phyloP scores from a whole-genome alignment of 768 basidiomycete genomes.

The Pulveroboletus sp. region DNA sequence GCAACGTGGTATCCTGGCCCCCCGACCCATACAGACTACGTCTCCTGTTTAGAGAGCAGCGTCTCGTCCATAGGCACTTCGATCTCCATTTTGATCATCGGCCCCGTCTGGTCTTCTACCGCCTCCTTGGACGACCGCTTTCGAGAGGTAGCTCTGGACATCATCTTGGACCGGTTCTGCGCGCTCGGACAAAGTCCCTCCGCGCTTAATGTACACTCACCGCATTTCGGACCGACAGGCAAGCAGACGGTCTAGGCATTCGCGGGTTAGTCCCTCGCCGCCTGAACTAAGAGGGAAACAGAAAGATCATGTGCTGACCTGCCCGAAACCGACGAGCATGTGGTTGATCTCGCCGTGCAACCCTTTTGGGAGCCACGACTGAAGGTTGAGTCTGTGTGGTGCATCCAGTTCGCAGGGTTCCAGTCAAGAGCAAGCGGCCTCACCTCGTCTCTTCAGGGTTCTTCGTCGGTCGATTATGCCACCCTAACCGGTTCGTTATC shows the following conservation, averaged over 20 bases:
- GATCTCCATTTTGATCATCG: slow-evolving; percentile 38
- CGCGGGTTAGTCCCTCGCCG: neutral
- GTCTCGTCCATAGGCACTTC: neutral
- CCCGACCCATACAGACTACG: no score
- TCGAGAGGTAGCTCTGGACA: slow-evolving; percentile 9
- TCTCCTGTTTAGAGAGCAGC: neutral
- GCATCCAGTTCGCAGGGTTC: neutral
- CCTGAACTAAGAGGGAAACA: neutral
- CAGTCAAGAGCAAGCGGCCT: neutral
- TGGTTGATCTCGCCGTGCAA: slow-evolving; percentile 75
- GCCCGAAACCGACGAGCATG: slow-evolving; percentile 80
- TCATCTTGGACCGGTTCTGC: slow-evolving; percentile 21
- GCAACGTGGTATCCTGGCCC: no score
- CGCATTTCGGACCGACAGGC: slow-evolving; percentile 63
- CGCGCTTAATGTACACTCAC: slow-evolving; percentile 53
- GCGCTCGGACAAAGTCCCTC: slow-evolving; percentile 68
- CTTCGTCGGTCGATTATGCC: slow-evolving; percentile 85
- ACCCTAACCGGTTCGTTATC: slow-evolving; percentile 89
- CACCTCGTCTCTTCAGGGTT: slow-evolving; percentile 87
- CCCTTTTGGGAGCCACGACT: slow-evolving; percentile 80
- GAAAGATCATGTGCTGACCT: slow-evolving; percentile 41
- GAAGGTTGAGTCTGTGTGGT: slow-evolving; percentile 56
- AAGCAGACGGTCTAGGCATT: slow-evolving; percentile 56
- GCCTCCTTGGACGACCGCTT: slow-evolving; percentile 3
- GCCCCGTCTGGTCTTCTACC: slow-evolving; percentile 20